Base-by-base conservation (phyloP, 495 filamentous ascomycete species). In the Penicillium mononematosum region DNA sequence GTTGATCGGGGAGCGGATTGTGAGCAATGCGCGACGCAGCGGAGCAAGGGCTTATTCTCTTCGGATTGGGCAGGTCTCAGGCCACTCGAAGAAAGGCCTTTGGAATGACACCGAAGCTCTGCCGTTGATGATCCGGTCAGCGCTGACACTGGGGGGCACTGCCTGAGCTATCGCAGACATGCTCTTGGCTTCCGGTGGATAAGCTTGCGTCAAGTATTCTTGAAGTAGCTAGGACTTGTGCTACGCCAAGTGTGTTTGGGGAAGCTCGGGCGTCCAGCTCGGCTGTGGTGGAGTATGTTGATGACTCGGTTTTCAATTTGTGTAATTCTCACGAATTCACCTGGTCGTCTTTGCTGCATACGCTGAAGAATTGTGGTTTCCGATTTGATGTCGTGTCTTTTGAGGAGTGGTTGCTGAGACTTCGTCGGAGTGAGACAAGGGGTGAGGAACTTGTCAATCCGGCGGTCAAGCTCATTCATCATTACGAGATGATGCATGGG, bases 21-120 rank as follows among this genome's bases (percentile, higher is more conserved):
- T 80, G 17, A 68, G 69, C 34, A 58, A 61, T 14, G 75, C 79
- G 1, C 77, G 74, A 14, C 55, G 51, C 12, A 42, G 58, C 7
- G 68, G 76, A 5, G 77, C 75, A 4, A 55, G 68, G 11, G 67
- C 78, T 0, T 75, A 74, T 22, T 77, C 83, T 3, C 70, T 87
- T 6, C 74, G 84, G 3, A 81, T 86, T 11, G 85, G 85, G 0
- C 84, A 88, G 60, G 78, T 87, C 16, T 84, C 81, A 2, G 83
- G 84, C 24, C 70, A 75, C 47, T 75, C 70, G 1, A 73, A 72
- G 47, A 64, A 67, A 51, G 84, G 82, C 1, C 54, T 82, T 0
- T 87, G 84, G 84, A 87, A 86, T 62, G 77, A 80, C 45, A 77
- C 67, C 3, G 85, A 88, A 55, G 80, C 79, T 0, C 66, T 85